Evolutionary conservation across 768 basidiomycete species (phyloP).

Genomic region (Cytidiella melzeri): DNA sequence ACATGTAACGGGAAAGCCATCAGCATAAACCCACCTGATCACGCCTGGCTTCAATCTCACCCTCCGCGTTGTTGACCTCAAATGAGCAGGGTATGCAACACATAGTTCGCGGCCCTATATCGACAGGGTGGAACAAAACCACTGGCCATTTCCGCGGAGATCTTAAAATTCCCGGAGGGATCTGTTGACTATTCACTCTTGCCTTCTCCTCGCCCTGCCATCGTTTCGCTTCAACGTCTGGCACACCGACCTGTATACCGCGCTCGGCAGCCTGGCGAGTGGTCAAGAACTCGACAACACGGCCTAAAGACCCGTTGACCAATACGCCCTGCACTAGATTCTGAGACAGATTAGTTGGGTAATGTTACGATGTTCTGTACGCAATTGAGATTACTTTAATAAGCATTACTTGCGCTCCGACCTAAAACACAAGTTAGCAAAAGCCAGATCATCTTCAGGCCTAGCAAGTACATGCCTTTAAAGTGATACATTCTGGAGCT

Average conservation of each 20-base stretch:
- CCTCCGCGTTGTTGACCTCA: conserved; percentile 31
- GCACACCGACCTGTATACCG: conserved; percentile 4
- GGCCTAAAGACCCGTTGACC: conserved; percentile 67
- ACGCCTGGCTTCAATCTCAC: conserved; percentile 52
- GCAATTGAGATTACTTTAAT: conserved; percentile 44
- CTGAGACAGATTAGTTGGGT: conserved; percentile 27
- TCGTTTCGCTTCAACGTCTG: neutral
- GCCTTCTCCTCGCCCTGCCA: neutral
- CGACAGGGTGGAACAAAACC: conserved; percentile 17
- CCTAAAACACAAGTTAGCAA: conserved; percentile 28
- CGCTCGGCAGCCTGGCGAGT: conserved; percentile 6
- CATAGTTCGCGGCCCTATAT: conserved; percentile 12
- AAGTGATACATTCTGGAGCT: conserved; percentile 21
- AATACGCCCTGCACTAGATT: conserved; percentile 62
- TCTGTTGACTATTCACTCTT: neutral
- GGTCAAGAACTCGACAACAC: conserved; percentile 18
- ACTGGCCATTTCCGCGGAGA: conserved; percentile 4
- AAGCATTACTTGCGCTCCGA: conserved; percentile 84
- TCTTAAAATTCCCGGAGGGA: neutral
- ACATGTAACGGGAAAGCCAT: too few relatives aligned
- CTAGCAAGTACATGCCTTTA: conserved; percentile 37
- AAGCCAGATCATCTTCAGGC: neutral
- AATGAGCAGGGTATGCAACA: conserved; percentile 53
- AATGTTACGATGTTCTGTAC: neutral
- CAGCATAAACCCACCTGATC: conserved; percentile 50